Evolutionary conservation across 2,329 filamentous ascomycete species (phyloP), one percentile per base, ranked within the genome.

Genomic region (Aspergillus clavatus): DNA sequence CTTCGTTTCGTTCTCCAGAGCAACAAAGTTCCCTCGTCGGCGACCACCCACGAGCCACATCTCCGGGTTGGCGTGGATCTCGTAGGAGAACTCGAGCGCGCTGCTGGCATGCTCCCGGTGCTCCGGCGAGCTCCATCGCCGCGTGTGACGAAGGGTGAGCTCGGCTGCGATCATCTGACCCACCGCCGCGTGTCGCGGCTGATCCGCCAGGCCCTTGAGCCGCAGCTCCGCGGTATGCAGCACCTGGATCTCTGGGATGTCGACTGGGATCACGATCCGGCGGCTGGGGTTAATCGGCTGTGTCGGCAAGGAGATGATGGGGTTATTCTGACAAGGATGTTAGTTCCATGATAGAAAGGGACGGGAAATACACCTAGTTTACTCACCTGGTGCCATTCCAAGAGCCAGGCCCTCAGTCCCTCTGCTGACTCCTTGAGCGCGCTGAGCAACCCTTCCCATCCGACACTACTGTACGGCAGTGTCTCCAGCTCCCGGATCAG

Each of bases 41-140:
- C 85, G 81, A 0, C 90, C 91, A 18, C 89, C 90, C 3, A 97
- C 72, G 1, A 96, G 79, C 91, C 91, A 97, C 0, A 80, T 77
- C 29, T 91, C 89, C 2, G 79, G 71, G 12, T 83, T 80, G 1
- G 84, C 84, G 11, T 82, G 81, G 18, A 97, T 75, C 55, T 95
- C 90, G 66, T 93, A 94, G 53, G 84, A 82, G 60, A 95, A 95
- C 51, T 89, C 82, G 1, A 89, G 72, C 18, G 81, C 75, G 0
- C 73, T 72, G 11, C 61, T 57, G 3, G 63, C 55, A 45, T 66
- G 61, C 43, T 61, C 59, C 35, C 58, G 57, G 23, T 57, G 53
- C 11, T 56, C 49, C 18, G 57, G 57, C 18, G 61, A 58, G 42
- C 68, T 67, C 80, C 81, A 83, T 36, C 68, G 68, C 23, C 76